Conservation (phyloP, 2,329 filamentous ascomycete genomes). For the Lasiodiplodia theobromae region DNA sequence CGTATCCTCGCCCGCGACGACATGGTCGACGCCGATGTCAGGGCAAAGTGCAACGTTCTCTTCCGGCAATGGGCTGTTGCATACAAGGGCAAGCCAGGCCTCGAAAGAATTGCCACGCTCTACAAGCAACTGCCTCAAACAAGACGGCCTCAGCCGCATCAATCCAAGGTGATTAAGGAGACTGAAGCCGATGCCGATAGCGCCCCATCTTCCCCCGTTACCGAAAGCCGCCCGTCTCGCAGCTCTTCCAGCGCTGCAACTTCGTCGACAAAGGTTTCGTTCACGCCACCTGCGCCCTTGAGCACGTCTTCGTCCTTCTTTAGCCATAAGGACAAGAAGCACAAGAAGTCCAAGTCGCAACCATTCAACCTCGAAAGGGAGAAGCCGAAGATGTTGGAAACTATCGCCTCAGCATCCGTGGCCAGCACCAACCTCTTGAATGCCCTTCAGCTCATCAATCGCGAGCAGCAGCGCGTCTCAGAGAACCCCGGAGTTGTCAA, state of each 20-base stretch:
- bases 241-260: conserved; percentile 21
- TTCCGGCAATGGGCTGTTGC: conserved; percentile 86
- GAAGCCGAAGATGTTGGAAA: conserved; percentile 82
- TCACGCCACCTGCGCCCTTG: conserved; percentile 20
- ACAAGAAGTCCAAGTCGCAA: conserved; percentile 63
- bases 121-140: conserved; percentile 72
- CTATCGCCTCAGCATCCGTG: conserved; percentile 89
- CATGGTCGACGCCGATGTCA: conserved; percentile 84
- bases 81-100: conserved; percentile 81
- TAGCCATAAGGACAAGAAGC: conserved; percentile 59
- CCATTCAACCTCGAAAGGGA: conserved; percentile 87
- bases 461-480: conserved; percentile 86
- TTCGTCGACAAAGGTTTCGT: conserved; percentile 19
- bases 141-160: conserved; percentile 70
- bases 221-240: conserved; percentile 29
- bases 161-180: conserved; percentile 83
- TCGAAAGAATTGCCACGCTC: conserved; percentile 79
- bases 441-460: conserved; percentile 85
- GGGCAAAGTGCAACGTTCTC: conserved; percentile 83
- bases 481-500: conserved; percentile 78
- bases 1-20: conserved; percentile 86
- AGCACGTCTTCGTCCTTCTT: conserved; percentile 36
- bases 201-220: conserved; percentile 43
- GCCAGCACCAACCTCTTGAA: conserved; percentile 92
- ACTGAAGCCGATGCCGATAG: conserved; percentile 77